Conservation (phyloP, 73 alveolate species). For the Effrenium voratum region DNA sequence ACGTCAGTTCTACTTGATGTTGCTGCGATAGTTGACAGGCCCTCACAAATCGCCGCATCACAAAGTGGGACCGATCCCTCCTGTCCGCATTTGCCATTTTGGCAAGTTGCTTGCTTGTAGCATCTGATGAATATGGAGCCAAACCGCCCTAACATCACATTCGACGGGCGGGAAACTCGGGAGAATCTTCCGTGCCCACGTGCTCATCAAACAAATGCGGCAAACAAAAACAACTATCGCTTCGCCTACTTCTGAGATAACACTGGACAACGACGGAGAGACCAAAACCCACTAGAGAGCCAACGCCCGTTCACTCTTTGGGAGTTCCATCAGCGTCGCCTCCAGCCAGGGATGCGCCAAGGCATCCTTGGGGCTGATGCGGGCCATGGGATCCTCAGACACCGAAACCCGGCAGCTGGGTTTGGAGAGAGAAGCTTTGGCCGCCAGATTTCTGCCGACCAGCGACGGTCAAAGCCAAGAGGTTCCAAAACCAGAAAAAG, state of each 20-base stretch:
- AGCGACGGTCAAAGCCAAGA: background rate
- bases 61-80: too few species aligned
- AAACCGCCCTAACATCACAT: background rate
- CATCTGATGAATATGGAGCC: too few species aligned
- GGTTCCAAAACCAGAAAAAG: background rate
- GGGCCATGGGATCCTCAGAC: slow-evolving; percentile 59
- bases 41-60: too few species aligned
- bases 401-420: background rate
- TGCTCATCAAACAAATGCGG: too few species aligned
- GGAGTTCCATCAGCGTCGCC: too few species aligned
- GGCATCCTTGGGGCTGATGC: slow-evolving; percentile 86
- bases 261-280: background rate
- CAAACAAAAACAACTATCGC: background rate
- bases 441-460: background rate
- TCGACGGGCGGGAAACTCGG: background rate
- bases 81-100: too few species aligned
- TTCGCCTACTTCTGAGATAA: background rate
- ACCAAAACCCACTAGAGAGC: background rate
- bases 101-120: too few species aligned
- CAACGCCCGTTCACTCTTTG: background rate
- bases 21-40: too few species aligned
- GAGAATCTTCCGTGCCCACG: too few species aligned
- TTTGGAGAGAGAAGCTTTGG: background rate
- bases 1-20: too few species aligned
- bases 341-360: slow-evolving; percentile 83